Percentiles rank a stretch among this genome's conserved stretches.
Evolutionary conservation across 768 basidiomycete species (phyloP).

Genomic region (Clitopilus passeckerianus): DNA sequence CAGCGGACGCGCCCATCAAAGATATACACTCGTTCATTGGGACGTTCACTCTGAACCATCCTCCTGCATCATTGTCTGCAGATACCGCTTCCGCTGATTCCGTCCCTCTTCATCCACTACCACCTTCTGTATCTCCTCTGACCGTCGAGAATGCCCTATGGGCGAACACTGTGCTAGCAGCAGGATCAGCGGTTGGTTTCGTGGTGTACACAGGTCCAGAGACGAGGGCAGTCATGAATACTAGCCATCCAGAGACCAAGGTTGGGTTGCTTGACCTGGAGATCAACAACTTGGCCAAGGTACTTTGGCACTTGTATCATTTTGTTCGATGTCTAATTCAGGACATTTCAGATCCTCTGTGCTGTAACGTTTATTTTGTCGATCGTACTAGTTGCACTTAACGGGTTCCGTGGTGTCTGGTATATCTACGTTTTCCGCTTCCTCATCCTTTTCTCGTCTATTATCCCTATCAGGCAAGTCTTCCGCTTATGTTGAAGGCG

Average conservation of each 20-base stretch:
- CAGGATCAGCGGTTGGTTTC: conserved; percentile 89
- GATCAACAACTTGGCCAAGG: conserved; percentile 95
- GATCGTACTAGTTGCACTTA: conserved; percentile 87
- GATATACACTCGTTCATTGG: conserved; percentile 96
- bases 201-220: conserved; percentile 94
- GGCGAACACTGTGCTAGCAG: conserved; percentile 96
- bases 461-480: conserved; percentile 94
- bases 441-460: conserved; percentile 95
- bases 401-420: conserved; percentile 94
- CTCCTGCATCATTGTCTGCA: conserved; percentile 21
- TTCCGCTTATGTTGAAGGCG: not conserved
- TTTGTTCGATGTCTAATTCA: not conserved
- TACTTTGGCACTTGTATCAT: conserved; percentile 35
- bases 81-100: conserved; percentile 20
- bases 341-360: conserved; percentile 72
- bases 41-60: conserved; percentile 74
- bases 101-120: conserved; percentile 36
- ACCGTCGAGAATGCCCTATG: conserved; percentile 95
- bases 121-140: conserved; percentile 70
- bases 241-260: conserved; percentile 94
- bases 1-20: conserved; percentile 93
- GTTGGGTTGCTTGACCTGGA: conserved; percentile 89
- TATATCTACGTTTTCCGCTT: conserved; percentile 97
- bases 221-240: conserved; percentile 98
- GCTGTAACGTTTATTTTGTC: conserved; percentile 91